Base-by-base conservation (phyloP, 345 rosid species). In the Arabis hirsuta region DNA sequence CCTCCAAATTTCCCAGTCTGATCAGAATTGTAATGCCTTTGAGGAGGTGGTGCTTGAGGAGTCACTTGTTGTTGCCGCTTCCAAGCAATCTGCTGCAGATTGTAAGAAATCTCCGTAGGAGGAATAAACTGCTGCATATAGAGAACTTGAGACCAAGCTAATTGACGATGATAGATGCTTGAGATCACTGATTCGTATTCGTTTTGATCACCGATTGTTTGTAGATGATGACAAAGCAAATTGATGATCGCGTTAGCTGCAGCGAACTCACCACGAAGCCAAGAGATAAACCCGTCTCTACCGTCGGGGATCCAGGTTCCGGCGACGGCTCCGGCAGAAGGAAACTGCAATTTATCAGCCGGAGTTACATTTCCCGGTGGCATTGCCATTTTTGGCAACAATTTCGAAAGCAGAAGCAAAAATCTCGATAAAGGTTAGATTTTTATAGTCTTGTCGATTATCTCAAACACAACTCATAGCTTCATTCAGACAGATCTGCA, bases 231-330 rank as follows among this genome's bases (percentile, higher is more conserved):
- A 56, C 90, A 86, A 16, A 95, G 85, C 7, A 84, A 78, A 72
- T 92, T 94, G 42, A 95, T 90, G 4, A 92, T 92, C 5, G 97
- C 92, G 61, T 95, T 95, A 58, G 99, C 92, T 1, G 99, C 97
- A 0, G 98, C 98, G 7, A 95, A 92, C 76, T 95, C 98, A 51
- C 91, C 84, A 9, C 94, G 84, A 58, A 95, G 63, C 99, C 99
- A 95, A 12, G 85, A 81, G 63, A 92, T 88, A 42, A 92, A 90
- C 58, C 81, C 85, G 32, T 95, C 99, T 10, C 96, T 79, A 81
- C 85, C 96, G 51, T 88, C 97, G 0, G 80, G 83, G 64, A 84
- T 82, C 91, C 93, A 89, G 65, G 43, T 84, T 12, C 77, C 79
- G 53, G 57, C 77, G 66, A 53, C 69, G 67, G 19, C 52, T 3